Base-by-base conservation (phyloP, 2,329 filamentous ascomycete species). In the Talaromyces sp. region DNA sequence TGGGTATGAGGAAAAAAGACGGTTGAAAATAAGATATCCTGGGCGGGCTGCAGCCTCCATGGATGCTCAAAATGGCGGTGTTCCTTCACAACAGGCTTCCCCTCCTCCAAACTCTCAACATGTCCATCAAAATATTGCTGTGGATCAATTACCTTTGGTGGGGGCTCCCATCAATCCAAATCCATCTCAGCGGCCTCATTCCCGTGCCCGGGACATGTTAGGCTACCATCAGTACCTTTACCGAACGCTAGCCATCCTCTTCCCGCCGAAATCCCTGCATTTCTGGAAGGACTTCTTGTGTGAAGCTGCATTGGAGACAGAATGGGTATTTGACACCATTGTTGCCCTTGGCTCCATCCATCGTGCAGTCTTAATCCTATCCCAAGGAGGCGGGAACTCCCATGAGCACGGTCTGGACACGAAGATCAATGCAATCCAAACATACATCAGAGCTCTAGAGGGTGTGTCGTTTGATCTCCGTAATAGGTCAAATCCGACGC, bases 211-310 rank as follows among this genome's bases (percentile, higher is more conserved):
- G 3, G 55, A 62, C 51, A 39, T 64, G n/a, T 41, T 64, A 24
- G 52, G 51, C 8, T 62, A 57, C 37, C 57, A 64, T 43, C 61
- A 64, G 30, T 62, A 53, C 27, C 29, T 64, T 4, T 64, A 52
- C 49, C 40, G 59, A 19, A 62, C 61, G 3, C 36, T 60, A 24
- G 48, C 49, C 10, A 50, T 56, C 11, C 37, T 62, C 3, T 64
- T 64, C 35, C 53, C 57, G 16, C 33, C 50, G 1, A 42, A 57
- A 22, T 47, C 51, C 24, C 27, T 60, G 22, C 16, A 33, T 27
- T 62, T 58, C 43, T 62, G 61, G 61, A 46, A 53, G 49, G 61
- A 64, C 17, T 56, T 44, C 33, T 3, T 64, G 3, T 64, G 61
- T 35, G 39, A 64, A 42, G 55, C 54, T 40, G 57, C 55, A 7